Conservation (phyloP, 352 stramenopile species). For the Phytophthora macrochlamydospora region DNA sequence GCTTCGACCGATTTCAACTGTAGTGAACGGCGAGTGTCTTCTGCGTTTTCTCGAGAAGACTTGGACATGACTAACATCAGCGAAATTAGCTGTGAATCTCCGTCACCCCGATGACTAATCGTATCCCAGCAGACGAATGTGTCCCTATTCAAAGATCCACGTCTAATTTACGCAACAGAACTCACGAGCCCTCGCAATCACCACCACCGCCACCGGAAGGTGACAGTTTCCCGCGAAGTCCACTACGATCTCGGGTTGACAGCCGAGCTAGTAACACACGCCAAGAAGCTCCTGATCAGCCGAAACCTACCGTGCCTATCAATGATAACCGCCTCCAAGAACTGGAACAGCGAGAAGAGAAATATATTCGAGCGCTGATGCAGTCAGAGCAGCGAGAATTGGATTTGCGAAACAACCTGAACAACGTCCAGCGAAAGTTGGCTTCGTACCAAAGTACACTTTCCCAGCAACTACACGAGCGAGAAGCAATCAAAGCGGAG, state of each 20-base stretch:
- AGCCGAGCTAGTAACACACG: neutral
- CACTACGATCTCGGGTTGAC: neutral
- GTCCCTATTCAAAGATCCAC: constrained; percentile 16
- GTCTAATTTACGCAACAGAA: constrained; percentile 4
- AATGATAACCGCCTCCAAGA: constrained; percentile 48
- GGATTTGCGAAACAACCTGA: constrained; percentile 61
- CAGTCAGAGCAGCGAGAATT: constrained; percentile 79
- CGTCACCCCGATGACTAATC: constrained; percentile 4
- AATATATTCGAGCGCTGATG: constrained; percentile 80
- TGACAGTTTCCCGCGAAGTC: neutral
- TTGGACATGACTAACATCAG: constrained; percentile 36
- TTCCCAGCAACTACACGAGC: constrained; percentile 46
- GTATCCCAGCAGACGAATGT: constrained; percentile 4
- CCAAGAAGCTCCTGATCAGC: constrained; percentile 2
- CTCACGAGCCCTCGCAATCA: neutral
- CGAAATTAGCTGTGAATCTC: constrained; percentile 21
- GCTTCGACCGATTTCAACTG: constrained; percentile 23
- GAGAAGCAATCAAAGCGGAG: constrained; percentile 61
- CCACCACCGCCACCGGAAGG: neutral
- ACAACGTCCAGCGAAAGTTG: constrained; percentile 49
- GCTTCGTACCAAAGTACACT: constrained; percentile 46
- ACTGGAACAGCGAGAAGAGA: constrained; percentile 68
- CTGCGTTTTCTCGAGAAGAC: constrained; percentile 29
- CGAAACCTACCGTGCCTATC: neutral
- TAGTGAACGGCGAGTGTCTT: constrained; percentile 26